These are phyloP conservation scores for Boletus sp. DNA, from an alignment of 768 basidiomycete genomes.

Conservation along the genomic window DNA sequence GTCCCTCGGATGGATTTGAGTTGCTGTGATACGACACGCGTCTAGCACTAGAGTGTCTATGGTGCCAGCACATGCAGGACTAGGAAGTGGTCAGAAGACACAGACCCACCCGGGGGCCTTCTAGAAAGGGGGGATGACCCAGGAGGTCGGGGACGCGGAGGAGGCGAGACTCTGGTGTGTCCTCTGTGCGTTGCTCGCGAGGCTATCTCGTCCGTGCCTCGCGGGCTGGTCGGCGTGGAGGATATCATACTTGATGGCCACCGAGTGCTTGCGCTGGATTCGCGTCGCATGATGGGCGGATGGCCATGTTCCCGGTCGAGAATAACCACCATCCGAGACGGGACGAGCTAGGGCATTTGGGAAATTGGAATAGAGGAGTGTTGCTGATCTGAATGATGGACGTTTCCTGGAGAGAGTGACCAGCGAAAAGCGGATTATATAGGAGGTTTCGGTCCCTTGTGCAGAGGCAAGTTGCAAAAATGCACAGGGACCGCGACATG, in stretches of 20 bases:
- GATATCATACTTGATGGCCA: neutral
- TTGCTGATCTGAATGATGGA: conserved; percentile 1
- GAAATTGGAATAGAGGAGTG: conserved; percentile 3
- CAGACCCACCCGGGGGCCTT: neutral
- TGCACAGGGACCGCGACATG: conserved; percentile 35
- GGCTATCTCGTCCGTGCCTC: neutral
- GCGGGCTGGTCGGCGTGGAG: conserved; percentile 1
- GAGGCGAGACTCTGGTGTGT: neutral
- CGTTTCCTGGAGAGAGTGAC: neutral
- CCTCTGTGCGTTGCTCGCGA: neutral
- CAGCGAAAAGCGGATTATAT: conserved; percentile 7
- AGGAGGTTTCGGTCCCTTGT: conserved; percentile 24
- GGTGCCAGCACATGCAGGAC: neutral
- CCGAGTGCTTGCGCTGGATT: neutral
- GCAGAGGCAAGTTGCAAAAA: conserved; percentile 26
- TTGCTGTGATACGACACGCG: conserved; percentile 1
- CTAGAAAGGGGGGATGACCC: neutral
- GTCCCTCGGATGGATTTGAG: conserved; percentile 2
- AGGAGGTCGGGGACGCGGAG: conserved; percentile 7
- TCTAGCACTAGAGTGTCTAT: neutral
- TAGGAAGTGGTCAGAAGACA: neutral
- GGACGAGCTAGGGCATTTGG: neutral
- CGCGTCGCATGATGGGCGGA: conserved; percentile 12
- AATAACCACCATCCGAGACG: neutral
- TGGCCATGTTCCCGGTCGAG: neutral